Evolutionary conservation across 148 eudicot species (phyloP).

Genomic region (Nyssa sinensis): DNA sequence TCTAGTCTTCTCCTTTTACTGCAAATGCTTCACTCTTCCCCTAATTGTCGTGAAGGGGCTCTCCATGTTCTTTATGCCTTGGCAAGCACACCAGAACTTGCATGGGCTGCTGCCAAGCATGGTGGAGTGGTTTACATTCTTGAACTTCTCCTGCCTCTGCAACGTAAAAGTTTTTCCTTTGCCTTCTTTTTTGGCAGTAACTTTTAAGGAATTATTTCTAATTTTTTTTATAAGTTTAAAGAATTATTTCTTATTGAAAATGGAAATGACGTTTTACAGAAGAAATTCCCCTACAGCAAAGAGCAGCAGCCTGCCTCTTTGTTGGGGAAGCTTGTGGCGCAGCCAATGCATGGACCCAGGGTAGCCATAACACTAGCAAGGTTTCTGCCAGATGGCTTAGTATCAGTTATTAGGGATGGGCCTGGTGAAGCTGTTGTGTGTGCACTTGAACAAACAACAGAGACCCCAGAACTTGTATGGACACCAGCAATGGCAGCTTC

Average conservation of each 20-base stretch:
- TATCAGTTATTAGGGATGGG: conserved; percentile 87
- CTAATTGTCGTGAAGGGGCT: conserved; percentile 91
- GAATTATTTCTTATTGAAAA: conserved; percentile 12
- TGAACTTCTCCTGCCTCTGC: conserved; percentile 83
- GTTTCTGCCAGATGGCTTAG: conserved; percentile 94
- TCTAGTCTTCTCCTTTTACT: conserved; percentile 84
- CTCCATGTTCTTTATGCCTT: conserved; percentile 94
- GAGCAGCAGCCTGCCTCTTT: conserved; percentile 98
- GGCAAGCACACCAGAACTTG: conserved; percentile 97
- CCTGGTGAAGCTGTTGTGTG: conserved; percentile 97
- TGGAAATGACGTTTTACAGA: conserved; percentile 43
- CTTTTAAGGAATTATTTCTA: conserved; percentile 2
- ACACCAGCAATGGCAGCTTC: conserved; percentile 99
- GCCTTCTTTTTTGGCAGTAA: conserved; percentile 3
- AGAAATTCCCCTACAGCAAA: conserved; percentile 88
- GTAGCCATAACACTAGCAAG: conserved; percentile 93
- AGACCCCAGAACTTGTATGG: conserved; percentile 99
- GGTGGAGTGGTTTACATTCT: conserved; percentile 99
- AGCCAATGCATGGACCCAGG: conserved; percentile 99
- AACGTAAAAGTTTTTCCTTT: conserved; percentile 40
- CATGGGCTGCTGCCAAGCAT: conserved; percentile 99
- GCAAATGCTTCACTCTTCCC: conserved; percentile 92
- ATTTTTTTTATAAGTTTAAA: no score
- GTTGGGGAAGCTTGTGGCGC: conserved; percentile 91
- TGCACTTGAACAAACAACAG: conserved; percentile 92